Evolutionary conservation across 2,329 filamentous ascomycete genomes (phyloP).

Genomic region (Botrytis medusae): DNA sequence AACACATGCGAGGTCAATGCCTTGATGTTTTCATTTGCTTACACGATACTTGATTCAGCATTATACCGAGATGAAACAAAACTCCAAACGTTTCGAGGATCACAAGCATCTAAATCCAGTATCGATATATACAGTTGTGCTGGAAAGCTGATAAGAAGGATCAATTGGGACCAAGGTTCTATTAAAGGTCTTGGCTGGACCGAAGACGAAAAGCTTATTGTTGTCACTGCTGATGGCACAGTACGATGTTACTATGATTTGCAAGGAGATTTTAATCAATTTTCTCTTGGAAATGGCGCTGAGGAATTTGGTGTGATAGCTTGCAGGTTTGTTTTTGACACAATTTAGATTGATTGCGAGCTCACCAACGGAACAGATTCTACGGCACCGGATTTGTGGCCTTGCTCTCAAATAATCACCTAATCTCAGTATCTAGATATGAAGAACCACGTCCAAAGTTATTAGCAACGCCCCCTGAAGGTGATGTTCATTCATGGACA

Average conservation of each 20-base stretch:
- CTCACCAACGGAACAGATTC: conserved; percentile 52
- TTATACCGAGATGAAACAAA: conserved; percentile 87
- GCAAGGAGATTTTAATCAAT: conserved; percentile 93
- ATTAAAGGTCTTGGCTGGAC: conserved; percentile 94
- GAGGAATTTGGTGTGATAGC: conserved; percentile 84
- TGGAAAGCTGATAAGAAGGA: conserved; percentile 80
- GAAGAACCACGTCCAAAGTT: conserved; percentile 84
- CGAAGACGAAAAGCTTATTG: conserved; percentile 86
- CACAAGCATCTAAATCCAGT: conserved; percentile 70
- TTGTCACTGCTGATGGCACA: conserved; percentile 84
- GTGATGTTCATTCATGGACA: conserved; percentile 82
- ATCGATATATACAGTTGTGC: conserved; percentile 95
- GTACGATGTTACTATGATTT: conserved; percentile 85
- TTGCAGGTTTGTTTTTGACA: conserved; percentile 56
- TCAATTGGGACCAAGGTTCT: conserved; percentile 86
- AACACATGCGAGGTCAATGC: neutral
- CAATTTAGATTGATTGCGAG: neutral
- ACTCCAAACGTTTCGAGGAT: conserved; percentile 72
- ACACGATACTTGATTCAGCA: conserved; percentile 52
- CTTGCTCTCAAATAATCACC: conserved; percentile 80
- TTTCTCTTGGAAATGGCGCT: conserved; percentile 84
- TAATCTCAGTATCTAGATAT: conserved; percentile 86
- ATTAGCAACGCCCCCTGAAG: conserved; percentile 73
- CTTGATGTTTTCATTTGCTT: neutral
- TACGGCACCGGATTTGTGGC: conserved; percentile 93